phyloP scores from a whole-genome alignment of 441 rosid genomes.

The Lepidium campestre region DNA sequence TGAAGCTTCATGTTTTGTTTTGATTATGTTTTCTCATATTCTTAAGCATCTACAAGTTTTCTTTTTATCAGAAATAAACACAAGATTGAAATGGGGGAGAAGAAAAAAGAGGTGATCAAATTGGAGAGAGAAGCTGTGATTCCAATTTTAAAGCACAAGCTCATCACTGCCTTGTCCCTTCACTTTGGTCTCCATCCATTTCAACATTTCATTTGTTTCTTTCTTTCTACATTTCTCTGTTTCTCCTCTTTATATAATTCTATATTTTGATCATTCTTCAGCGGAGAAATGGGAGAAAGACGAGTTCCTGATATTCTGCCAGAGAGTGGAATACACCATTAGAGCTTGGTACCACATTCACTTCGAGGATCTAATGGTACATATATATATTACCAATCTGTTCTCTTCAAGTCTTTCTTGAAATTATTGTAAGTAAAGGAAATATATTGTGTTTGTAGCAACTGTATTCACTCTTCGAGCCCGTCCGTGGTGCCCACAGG shows the following conservation, averaged over 20 bases:
- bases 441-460: conserved; percentile 42
- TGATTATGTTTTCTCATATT: neutral
- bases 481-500: conserved; percentile 59
- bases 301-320: conserved; percentile 81
- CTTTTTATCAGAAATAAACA: neutral
- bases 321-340: conserved; percentile 81
- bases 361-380: conserved; percentile 92
- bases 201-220: neutral
- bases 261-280: conserved; percentile 27
- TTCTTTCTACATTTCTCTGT: conserved; percentile 8
- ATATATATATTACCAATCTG: neutral
- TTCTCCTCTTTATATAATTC: neutral
- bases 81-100: conserved; percentile 18
- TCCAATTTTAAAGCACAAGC: conserved; percentile 79
- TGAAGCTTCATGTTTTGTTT: conserved; percentile 12
- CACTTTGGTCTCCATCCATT: conserved; percentile 53
- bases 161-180: conserved; percentile 65
- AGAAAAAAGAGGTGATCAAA: conserved; percentile 65
- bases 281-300: conserved; percentile 56
- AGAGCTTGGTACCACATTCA: conserved; percentile 97
- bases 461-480: conserved; percentile 81
- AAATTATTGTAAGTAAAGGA: conserved; percentile 1
- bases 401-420: neutral
- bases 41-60: conserved; percentile 6
- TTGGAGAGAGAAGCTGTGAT: conserved; percentile 89